Base-by-base conservation (phyloP, 805 yeast species). In the Pichia thaimueangensis region DNA sequence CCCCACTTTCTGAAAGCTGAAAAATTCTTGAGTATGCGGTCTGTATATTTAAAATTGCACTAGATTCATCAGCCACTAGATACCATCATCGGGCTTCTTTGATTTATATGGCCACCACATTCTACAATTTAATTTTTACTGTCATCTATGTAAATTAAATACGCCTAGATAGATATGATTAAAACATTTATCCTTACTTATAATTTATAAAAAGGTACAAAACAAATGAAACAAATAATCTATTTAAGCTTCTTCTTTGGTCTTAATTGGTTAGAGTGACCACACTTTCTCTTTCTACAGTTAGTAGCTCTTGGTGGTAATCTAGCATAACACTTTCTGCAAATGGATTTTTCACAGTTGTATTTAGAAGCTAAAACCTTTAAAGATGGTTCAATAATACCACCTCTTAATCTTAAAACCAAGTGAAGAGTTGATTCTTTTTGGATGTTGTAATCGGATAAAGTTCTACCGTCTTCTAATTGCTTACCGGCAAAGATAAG, bases 281-380 rank as follows among this genome's bases (percentile, higher is more conserved):
- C 98, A 78, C 98, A 93, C 84, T 93, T 93, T 87, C 97, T 88
- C 97, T 93, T 93, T 82, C 98, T 88, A 84, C 98, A 93, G 96
- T 93, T 93, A 76, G 97, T 93, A 65, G 98, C 98, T 86, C 97
- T 94, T 76, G 98, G 96, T 69, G 98, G 98, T 70, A 93, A 89
- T 82, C 98, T 93, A 65, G 98, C 97, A 84, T 93, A 93, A 81
- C 98, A 93, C 73, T 89, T 86, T 78, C 98, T 94, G 83, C 98
- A 93, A 72, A 93, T 91, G 58, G 96, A 72, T 78, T 93, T 93
- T 59, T 93, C 98, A 82, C 97, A 93, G 95, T 93, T 93, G 91
- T 85, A 93, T 79, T 93, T 93, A 70, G 97, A 86, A 73, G 98
- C 98, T 68, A 93, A 82, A 64, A 91, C 96, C 80, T 91, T 93